These are phyloP conservation scores for Trichosporon ovoides DNA, from an alignment of 1,284 basidiomycete species.

Conservation along the genomic window DNA sequence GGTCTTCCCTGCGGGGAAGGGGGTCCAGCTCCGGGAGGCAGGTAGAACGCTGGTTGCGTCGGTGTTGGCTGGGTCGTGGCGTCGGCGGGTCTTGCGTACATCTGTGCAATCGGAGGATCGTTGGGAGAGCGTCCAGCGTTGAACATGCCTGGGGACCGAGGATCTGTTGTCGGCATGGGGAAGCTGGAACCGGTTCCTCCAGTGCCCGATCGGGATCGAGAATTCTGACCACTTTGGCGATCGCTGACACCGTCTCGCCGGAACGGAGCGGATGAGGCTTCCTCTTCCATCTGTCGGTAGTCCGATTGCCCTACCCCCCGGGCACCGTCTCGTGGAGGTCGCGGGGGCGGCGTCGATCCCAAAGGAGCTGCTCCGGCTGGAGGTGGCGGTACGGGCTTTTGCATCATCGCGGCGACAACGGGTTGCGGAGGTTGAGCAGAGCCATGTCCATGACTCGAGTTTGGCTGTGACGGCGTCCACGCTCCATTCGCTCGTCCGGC, in stretches of 20 bases:
- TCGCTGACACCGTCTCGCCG: conserved; percentile 2
- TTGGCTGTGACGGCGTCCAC: conserved; percentile 11
- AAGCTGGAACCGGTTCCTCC: neutral
- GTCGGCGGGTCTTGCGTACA: neutral
- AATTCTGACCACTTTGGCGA: neutral
- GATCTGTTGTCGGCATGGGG: neutral
- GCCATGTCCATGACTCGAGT: conserved; percentile 12
- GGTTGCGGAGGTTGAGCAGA: conserved; percentile 10
- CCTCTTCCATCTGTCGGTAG: conserved; percentile 10
- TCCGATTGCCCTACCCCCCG: neutral
- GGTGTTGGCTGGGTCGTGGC: conserved; percentile 4
- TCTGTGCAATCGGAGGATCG: neutral
- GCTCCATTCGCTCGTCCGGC: conserved; percentile 18
- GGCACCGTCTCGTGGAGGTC: conserved; percentile 6
- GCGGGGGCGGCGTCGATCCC: neutral
- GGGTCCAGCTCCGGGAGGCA: conserved; percentile 20
- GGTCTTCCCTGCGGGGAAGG: conserved; percentile 15
- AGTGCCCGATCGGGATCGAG: conserved; percentile 9
- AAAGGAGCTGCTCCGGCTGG: neutral
- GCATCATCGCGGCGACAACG: neutral
- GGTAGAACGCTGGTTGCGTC: conserved; percentile 14
- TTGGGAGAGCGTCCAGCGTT: conserved; percentile 3
- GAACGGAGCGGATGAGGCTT: conserved; percentile 5
- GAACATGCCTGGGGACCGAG: no score
- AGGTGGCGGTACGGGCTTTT: neutral